phyloP scores from a whole-genome alignment of 208 protist genomes.

The Crithidia bombi region DNA sequence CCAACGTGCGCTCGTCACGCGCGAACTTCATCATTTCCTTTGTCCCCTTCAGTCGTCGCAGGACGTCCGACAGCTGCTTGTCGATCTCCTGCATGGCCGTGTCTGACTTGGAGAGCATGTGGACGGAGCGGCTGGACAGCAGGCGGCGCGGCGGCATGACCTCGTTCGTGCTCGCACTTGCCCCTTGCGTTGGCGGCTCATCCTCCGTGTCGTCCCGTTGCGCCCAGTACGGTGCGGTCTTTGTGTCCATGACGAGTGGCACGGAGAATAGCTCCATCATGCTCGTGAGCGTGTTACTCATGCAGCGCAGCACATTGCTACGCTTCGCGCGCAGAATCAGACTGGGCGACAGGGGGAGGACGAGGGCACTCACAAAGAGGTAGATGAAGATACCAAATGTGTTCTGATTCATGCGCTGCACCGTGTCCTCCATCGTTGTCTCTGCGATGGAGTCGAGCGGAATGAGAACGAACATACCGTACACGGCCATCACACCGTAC shows the following conservation, averaged over 20 bases:
- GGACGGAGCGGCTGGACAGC: constrained; percentile 59
- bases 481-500: constrained; percentile 87
- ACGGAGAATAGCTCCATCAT: constrained; percentile 70
- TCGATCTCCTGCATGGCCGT: constrained; percentile 55
- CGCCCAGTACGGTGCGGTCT: not conserved
- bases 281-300: constrained; percentile 54
- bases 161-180: not conserved
- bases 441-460: constrained; percentile 62
- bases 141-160: constrained; percentile 1
- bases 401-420: constrained; percentile 90
- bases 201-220: constrained; percentile 1
- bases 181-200: constrained; percentile 3
- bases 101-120: constrained; percentile 52
- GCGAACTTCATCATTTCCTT: constrained; percentile 83
- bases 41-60: constrained; percentile 62
- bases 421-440: constrained; percentile 67
- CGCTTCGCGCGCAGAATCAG: constrained; percentile 81
- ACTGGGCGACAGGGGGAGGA: constrained; percentile 79
- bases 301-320: constrained; percentile 67
- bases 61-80: constrained; percentile 51
- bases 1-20: constrained; percentile 70
- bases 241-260: constrained; percentile 35
- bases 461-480: constrained; percentile 90
- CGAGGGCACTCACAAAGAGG: constrained; percentile 70
- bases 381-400: constrained; percentile 93